These are phyloP conservation scores for Cyanodermella asteris DNA, from an alignment of 2,329 filamentous ascomycete species.

Conservation along the genomic window DNA sequence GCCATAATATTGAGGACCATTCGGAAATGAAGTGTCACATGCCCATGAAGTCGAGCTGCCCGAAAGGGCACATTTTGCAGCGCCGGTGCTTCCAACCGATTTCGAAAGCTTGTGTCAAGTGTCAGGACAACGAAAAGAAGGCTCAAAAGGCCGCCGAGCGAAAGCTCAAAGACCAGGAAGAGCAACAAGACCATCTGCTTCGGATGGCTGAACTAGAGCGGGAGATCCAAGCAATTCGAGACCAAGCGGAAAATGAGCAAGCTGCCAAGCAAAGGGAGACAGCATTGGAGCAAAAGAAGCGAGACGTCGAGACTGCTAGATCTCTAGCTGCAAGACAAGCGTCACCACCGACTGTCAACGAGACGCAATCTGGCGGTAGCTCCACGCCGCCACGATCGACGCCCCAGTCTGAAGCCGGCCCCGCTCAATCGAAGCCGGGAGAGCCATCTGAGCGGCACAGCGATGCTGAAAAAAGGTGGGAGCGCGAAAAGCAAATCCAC, in stretches of 20 bases:
- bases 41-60: constrained; percentile 26
- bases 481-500: constrained; percentile 33
- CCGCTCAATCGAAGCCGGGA: too few relatives aligned
- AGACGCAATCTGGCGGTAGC: too few relatives aligned
- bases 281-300: too few relatives aligned
- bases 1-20: constrained; percentile 41
- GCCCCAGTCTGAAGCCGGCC: too few relatives aligned
- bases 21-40: constrained; percentile 27
- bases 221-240: too few relatives aligned
- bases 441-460: constrained; percentile 1
- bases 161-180: constrained; percentile 24
- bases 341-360: too few relatives aligned
- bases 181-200: constrained; percentile 20
- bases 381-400: too few relatives aligned
- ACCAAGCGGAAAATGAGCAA: too few relatives aligned
- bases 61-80: constrained; percentile 26
- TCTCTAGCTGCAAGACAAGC: too few relatives aligned
- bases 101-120: constrained; percentile 25
- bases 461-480: constrained; percentile 32
- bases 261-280: too few relatives aligned
- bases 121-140: constrained; percentile 27
- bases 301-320: neutral
- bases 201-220: constrained; percentile 27
- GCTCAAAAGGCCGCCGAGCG: constrained; percentile 26
- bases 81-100: constrained; percentile 24